Percentiles rank a stretch among this genome's conserved stretches.
Conservation (phyloP, 805 yeast species). For the Candida adriatica region DNA sequence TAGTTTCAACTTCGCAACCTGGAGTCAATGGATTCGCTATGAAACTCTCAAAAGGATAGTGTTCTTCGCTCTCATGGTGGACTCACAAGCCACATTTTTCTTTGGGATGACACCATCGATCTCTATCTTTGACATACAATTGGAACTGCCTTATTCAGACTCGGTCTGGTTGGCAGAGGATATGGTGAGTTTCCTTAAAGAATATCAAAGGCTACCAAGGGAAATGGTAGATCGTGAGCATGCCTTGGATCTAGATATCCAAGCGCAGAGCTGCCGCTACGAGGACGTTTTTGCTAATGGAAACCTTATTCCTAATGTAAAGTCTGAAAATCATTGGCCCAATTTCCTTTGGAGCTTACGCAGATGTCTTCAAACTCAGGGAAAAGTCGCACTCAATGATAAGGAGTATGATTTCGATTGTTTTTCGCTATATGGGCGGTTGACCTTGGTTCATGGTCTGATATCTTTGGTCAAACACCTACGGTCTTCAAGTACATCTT, state of each 20-base stretch:
- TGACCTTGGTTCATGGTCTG: slow-evolving; percentile 29
- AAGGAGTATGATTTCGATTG: slow-evolving; percentile 29
- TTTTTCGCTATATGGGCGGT: slow-evolving; percentile 29
- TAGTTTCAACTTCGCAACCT: slow-evolving; percentile 15
- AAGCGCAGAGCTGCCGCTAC: slow-evolving; percentile 4
- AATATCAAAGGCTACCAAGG: slow-evolving; percentile 25
- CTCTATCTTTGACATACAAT: slow-evolving; percentile 35
- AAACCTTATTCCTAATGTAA: slow-evolving; percentile 22
- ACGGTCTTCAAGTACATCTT: slow-evolving; percentile 9
- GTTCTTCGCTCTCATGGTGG: slow-evolving; percentile 35
- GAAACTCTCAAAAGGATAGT: slow-evolving; percentile 39
- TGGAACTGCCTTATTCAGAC: slow-evolving; percentile 40
- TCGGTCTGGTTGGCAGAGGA: slow-evolving; percentile 34
- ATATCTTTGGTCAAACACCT: slow-evolving; percentile 24
- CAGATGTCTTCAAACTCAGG: slow-evolving; percentile 26
- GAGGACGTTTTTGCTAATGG: slow-evolving; percentile 14
- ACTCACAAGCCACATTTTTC: slow-evolving; percentile 33
- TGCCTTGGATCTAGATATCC: slow-evolving; percentile 3
- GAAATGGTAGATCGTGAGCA: slow-evolving; percentile 11
- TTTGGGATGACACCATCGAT: slow-evolving; percentile 27
- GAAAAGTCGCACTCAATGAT: slow-evolving; percentile 4
- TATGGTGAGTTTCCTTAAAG: slow-evolving; percentile 18
- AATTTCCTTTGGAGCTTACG: slow-evolving; percentile 29
- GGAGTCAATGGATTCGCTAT: slow-evolving; percentile 41
- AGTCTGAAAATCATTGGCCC: slow-evolving; percentile 30